phyloP scores from a whole-genome alignment of 129 eudicot genomes.

The Silybum marianum region DNA sequence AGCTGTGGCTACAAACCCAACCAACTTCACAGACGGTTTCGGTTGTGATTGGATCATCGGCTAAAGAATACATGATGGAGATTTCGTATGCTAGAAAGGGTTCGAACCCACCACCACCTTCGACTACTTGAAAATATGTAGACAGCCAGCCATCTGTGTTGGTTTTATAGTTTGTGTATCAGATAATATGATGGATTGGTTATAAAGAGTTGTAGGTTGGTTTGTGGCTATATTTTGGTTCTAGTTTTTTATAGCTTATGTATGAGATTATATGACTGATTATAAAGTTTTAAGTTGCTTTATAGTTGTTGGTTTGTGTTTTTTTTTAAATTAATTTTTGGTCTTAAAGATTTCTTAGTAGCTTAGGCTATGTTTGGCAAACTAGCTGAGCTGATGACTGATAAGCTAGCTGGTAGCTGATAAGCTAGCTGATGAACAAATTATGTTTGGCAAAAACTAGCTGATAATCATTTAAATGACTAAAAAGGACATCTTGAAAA shows the following conservation, averaged over 20 bases:
- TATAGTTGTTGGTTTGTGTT: slow-evolving; percentile 27
- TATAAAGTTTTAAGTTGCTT: slow-evolving; percentile 24
- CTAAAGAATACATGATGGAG: slow-evolving; percentile 85
- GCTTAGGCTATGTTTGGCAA: too few species aligned
- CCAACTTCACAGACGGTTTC: slow-evolving; percentile 54
- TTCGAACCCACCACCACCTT: background rate
- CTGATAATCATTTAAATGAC: too few species aligned
- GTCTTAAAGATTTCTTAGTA: too few species aligned
- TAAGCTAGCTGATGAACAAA: too few species aligned
- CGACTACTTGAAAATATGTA: slow-evolving; percentile 16
- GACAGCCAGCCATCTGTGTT: slow-evolving; percentile 12
- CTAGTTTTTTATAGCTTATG: slow-evolving; percentile 30
- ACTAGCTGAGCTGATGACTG: too few species aligned
- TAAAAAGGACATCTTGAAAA: too few species aligned
- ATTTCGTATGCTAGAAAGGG: slow-evolving; percentile 61
- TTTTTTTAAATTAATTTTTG: background rate
- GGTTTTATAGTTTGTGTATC: slow-evolving; percentile 27
- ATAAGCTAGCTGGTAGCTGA: too few species aligned
- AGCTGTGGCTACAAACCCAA: slow-evolving; percentile 71
- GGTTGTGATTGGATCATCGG: slow-evolving; percentile 68
- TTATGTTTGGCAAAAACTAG: too few species aligned
- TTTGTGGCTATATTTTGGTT: slow-evolving; percentile 13
- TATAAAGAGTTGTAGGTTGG: slow-evolving; percentile 26
- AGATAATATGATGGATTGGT: slow-evolving; percentile 8
- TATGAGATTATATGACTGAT: slow-evolving; percentile 14